These are phyloP conservation scores for Limonium bicolor DNA, from an alignment of 148 eudicot species.

Conservation along the genomic window DNA sequence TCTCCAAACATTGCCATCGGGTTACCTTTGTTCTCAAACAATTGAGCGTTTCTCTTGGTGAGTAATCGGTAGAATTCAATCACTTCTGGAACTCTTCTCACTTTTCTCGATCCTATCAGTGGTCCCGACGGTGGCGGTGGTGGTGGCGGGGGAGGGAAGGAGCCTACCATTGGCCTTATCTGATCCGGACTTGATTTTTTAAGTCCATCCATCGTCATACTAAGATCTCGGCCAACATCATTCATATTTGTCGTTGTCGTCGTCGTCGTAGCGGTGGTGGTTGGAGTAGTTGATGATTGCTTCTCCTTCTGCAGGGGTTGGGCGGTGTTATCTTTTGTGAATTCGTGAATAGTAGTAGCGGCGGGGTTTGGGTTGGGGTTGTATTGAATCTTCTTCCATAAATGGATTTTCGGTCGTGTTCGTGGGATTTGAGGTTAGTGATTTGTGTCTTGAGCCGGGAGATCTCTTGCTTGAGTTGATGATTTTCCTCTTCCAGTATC, in stretches of 20 bases:
- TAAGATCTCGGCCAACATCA: too few relatives aligned
- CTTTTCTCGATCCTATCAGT: conserved; percentile 21
- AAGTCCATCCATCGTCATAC: too few relatives aligned
- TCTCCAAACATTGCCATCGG: conserved; percentile 11
- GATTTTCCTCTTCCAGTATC: conserved; percentile 43
- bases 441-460: conserved; percentile 35
- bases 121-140: conserved; percentile 38
- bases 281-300: too few relatives aligned
- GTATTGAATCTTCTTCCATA: conserved; percentile 62
- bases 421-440: conserved; percentile 42
- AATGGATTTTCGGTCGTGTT: conserved; percentile 34
- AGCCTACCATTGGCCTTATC: conserved; percentile 7
- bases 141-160: conserved; percentile 67
- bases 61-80: conserved; percentile 65
- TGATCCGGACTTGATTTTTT: too few relatives aligned
- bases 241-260: too few relatives aligned
- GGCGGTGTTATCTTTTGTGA: too few relatives aligned
- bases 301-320: too few relatives aligned
- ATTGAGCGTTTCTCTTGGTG: conserved; percentile 37
- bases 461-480: conserved; percentile 41
- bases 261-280: too few relatives aligned
- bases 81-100: conserved; percentile 61
- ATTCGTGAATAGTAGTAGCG: too few relatives aligned
- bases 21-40: conserved; percentile 24
- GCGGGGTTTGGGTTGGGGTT: background rate